Evolutionary conservation across 768 basidiomycete genomes (phyloP), one percentile per base, ranked within the genome.

Genomic region (Pisolithus sp.): DNA sequence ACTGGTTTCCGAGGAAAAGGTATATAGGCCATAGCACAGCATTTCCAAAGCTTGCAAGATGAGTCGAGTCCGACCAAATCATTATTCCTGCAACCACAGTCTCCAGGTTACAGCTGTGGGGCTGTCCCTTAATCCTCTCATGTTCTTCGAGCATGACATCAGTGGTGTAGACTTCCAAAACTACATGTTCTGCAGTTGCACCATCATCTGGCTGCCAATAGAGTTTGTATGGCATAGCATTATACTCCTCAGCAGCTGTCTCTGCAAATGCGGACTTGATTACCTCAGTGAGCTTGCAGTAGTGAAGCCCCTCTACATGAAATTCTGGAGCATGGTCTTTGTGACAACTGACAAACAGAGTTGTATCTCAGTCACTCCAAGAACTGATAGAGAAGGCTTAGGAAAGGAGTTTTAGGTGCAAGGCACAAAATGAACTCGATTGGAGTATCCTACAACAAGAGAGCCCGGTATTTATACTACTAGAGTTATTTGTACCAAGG

Each of bases 51-150:
- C 46, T 49, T 1, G 65, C 48, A 1, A 64, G 61, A 43, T 63
- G 62, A 0, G 63, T 65, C 0, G 49, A 18, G 39, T 65, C 64
- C 0, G 57, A 67, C 55, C 64, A 68, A 1, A 68, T 28, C 59
- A 67, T 67, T 17, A 66, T 26, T 0, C 53, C 30, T 0, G 53
- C 54, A 7, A 66, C 26, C 0, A 57, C 49, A 2, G 51, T 60
- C 28, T 62, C 59, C 2, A 64, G 46, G 5, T 46, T 53, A 18
- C 61, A 61, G 2, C 43, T 47, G 8, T 9, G 13, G 13, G 4
- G 20, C 21, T 42, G 31, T 10, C 12, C 1, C 21, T 47, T 47
- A n/a, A 51, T 38, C 7, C 15, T 7, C 50, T 47, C 7, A 12
- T 51, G 45, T 34, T 51, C 45, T 2, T 48, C 5, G 7, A 51